Evolutionary conservation across 2,329 filamentous ascomycete species (phyloP), one percentile per base, ranked within the genome.

Genomic region (Aspergillus proliferans): DNA sequence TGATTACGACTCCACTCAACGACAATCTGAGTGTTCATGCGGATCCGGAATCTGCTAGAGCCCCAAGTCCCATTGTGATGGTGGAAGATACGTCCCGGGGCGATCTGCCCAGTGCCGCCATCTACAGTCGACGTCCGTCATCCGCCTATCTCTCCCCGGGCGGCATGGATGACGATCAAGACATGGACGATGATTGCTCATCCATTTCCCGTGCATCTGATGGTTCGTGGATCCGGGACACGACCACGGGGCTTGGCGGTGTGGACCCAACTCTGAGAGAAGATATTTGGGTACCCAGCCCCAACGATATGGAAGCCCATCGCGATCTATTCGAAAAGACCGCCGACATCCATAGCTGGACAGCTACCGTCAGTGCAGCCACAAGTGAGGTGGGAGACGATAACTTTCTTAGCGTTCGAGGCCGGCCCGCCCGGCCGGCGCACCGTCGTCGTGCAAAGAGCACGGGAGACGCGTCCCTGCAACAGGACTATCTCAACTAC

Each of bases 261-360:
- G 56, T 80, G 28, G 72, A 69, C 34, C 78, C 79, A 7, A 59
- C 66, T 5, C 66, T 71, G 33, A 71, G 78, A 41, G 69, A 66
- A 4, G 62, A 76, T 47, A 63, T 66, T 14, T 70, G 69, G 42
- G 67, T 78, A 3, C 70, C 69, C 12, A 80, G 72, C 44, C 65
- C 79, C 6, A 76, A 78, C 43, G 77, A 82, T 22, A 64, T 79
- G 44, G 70, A 74, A 43, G 65, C 73, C 40, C 66, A 73, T 49
- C 71, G 74, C 45, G 65, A 73, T 30, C 64, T 72, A 28, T 69
- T 73, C 3, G 74, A 79, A 45, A 79, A 75, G 56, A 79, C 79
- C 49, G 67, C 71, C 7, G 76, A 79, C 47, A 78, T 82, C 30
- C 69, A 71, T 46, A 67, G 72, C 19, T 82, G 79, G 79, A 70